Evolutionary conservation across 2,329 filamentous ascomycete genomes (phyloP).

Genomic region (Penicillium frequentans): DNA sequence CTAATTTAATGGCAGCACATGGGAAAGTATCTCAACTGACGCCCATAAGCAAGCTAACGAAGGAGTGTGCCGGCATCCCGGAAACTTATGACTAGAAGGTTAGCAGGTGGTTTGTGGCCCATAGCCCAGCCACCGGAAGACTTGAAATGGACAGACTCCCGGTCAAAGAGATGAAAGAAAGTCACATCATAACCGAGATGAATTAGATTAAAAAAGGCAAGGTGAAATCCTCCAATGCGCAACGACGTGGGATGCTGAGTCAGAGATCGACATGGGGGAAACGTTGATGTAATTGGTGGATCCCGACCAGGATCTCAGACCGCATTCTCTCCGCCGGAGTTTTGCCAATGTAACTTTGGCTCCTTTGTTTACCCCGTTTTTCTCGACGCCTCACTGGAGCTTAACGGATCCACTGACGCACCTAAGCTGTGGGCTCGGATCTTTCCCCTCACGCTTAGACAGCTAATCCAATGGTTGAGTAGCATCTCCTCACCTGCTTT

Average conservation of each 20-base stretch:
- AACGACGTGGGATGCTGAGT: neutral
- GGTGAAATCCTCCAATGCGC: neutral
- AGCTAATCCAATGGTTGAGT: conserved; percentile 10
- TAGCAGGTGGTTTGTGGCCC: neutral
- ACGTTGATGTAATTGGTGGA: neutral
- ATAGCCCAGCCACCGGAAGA: neutral
- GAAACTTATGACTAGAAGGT: neutral
- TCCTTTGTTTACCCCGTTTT: conserved; percentile 11
- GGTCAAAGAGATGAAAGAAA: neutral
- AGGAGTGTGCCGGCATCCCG: neutral
- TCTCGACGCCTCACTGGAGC: neutral
- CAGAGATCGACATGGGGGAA: neutral
- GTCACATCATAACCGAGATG: neutral
- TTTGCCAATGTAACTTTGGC: conserved; percentile 16
- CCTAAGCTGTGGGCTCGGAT: conserved; percentile 12
- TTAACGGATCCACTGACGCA: neutral
- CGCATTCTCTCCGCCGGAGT: conserved; percentile 28
- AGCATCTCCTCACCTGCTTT: conserved; percentile 15
- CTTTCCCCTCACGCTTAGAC: conserved; percentile 11
- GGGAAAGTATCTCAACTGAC: neutral
- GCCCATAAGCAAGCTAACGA: neutral
- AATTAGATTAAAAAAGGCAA: neutral
- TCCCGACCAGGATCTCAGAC: neutral
- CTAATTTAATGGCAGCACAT: neutral
- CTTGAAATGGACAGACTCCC: conserved; percentile 6